These are phyloP conservation scores for Aristolochia contorta DNA, from an alignment of 164 flowering plant species.

Conservation along the genomic window DNA sequence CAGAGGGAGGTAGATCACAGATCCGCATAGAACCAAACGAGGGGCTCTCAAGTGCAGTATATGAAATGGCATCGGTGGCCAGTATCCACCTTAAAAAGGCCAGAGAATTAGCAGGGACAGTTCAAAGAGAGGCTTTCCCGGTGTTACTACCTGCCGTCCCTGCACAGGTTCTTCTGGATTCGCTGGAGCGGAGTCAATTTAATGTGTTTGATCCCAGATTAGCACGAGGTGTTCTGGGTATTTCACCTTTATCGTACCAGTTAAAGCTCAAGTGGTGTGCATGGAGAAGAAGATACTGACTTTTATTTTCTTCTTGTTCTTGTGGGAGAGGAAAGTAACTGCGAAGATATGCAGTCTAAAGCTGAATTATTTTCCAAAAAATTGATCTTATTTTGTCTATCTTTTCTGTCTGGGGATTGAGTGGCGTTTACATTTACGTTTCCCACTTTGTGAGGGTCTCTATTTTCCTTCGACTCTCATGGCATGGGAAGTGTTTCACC, in stretches of 20 bases:
- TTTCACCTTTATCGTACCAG: slow-evolving; percentile 80
- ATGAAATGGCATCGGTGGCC: slow-evolving; percentile 93
- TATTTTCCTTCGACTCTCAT: too few relatives aligned
- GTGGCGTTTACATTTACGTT: too few relatives aligned
- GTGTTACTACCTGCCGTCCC: slow-evolving; percentile 85
- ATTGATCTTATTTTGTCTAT: too few relatives aligned
- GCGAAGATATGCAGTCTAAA: background rate
- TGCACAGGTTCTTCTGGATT: slow-evolving; percentile 64
- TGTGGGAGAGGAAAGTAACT: background rate
- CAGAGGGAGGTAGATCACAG: slow-evolving; percentile 36
- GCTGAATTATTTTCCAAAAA: too few relatives aligned
- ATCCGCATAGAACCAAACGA: slow-evolving; percentile 53
- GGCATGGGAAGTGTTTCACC: too few relatives aligned
- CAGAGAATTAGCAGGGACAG: slow-evolving; percentile 55
- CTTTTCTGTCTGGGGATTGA: too few relatives aligned
- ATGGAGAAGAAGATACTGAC: slow-evolving; percentile 65
- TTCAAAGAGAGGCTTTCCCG: slow-evolving; percentile 70
- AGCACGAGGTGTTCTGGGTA: slow-evolving; percentile 59
- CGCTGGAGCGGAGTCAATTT: slow-evolving; percentile 52
- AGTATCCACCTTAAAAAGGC: slow-evolving; percentile 78
- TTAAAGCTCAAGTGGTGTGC: slow-evolving; percentile 81
- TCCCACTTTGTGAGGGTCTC: too few relatives aligned
- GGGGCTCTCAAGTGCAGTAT: slow-evolving; percentile 57
- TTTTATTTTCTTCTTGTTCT: background rate
- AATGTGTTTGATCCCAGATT: slow-evolving; percentile 89